A percentile compares a stretch with the other conserved stretches of the same genome.
These are phyloP conservation scores for Fusarium praegraminearum DNA, from an alignment of 2,329 filamentous ascomycete species.

Conservation along the genomic window DNA sequence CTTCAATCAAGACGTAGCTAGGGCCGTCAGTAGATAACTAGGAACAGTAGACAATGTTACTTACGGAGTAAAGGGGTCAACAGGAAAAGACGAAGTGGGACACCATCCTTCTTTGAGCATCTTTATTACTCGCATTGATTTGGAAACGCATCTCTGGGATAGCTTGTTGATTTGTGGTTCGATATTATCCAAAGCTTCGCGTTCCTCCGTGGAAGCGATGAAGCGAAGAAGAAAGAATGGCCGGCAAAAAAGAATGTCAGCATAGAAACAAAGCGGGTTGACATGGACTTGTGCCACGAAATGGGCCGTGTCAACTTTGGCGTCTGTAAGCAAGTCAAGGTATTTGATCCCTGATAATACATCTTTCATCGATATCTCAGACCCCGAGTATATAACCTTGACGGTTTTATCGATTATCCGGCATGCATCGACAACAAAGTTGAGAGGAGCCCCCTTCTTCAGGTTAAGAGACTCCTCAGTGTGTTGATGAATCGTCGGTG, in stretches of 20 bases:
- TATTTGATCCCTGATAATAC: slow-evolving; percentile 48
- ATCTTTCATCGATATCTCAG: slow-evolving; percentile 66
- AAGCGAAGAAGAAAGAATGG: slow-evolving; percentile 73
- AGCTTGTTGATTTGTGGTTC: slow-evolving; percentile 57
- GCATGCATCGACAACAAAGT: slow-evolving; percentile 68
- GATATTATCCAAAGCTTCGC: not conserved
- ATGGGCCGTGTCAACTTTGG: slow-evolving; percentile 54
- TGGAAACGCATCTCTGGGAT: slow-evolving; percentile 55
- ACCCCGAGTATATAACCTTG: slow-evolving; percentile 69
- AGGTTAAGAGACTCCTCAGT: slow-evolving; percentile 59
- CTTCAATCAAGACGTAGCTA: slow-evolving; percentile 69
- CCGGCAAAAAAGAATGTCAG: slow-evolving; percentile 71
- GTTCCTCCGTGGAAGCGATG: slow-evolving; percentile 52
- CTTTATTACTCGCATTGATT: slow-evolving; percentile 57
- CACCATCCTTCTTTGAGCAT: slow-evolving; percentile 61
- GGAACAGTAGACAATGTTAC: slow-evolving; percentile 38
- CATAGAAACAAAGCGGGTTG: slow-evolving; percentile 72
- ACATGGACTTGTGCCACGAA: slow-evolving; percentile 69
- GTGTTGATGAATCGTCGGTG: slow-evolving; percentile 72
- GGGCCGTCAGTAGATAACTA: not conserved
- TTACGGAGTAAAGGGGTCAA: slow-evolving; percentile 69
- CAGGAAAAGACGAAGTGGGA: slow-evolving; percentile 59
- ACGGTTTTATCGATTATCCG: slow-evolving; percentile 69
- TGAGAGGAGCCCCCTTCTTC: slow-evolving; percentile 54
- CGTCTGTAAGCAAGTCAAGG: slow-evolving; percentile 59